Evolutionary conservation across 2,329 filamentous ascomycete genomes (phyloP), one percentile per base, ranked within the genome.

Genomic region (Aureobasidium melanogenum): DNA sequence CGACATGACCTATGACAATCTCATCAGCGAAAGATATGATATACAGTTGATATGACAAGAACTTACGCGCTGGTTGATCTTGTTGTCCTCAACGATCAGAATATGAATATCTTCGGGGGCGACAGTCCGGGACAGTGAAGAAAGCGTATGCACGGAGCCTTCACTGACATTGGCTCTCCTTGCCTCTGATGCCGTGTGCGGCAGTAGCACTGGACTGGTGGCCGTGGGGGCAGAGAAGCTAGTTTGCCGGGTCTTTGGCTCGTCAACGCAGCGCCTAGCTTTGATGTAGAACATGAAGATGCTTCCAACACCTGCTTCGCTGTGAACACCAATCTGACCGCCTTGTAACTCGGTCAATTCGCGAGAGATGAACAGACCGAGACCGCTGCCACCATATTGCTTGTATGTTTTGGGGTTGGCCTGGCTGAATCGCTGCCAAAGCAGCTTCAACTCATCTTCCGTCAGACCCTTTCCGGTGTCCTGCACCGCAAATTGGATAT

Each of bases 401-500:
- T 85, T 80, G 64, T 87, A 85, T 0, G 84, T 88, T 62, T 80
- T 81, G 3, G 84, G 82, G n/a, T 81, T 86, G 0, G 84, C 84
- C 71, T 88, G 86, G 17, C 84, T 82, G 68, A 89, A 89, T 34
- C 85, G 80, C 64, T 87, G 81, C 69, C 88, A 89, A 0, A 89
- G 76, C 41, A 80, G 63, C 0, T 67, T 63, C 15, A 67, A 68
- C 48, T 75, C 72, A 1, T 71, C 68, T 12, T 69, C 67, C 0
- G 66, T 68, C 5, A 75, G 64, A 0, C 73, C 73, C 14, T 70
- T 68, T 8, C 73, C 73, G 3, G 71, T 75, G 62, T 75, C 73
- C 6, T 63, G 65, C 26, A 75, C 70, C 0, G 67, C 68, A 28
- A 74, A 72, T 0, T 69, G 68, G 5, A 75, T 63, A 65, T 72